phyloP scores from a whole-genome alignment of 345 rosid genomes.

The Carallia pectinifolia region DNA sequence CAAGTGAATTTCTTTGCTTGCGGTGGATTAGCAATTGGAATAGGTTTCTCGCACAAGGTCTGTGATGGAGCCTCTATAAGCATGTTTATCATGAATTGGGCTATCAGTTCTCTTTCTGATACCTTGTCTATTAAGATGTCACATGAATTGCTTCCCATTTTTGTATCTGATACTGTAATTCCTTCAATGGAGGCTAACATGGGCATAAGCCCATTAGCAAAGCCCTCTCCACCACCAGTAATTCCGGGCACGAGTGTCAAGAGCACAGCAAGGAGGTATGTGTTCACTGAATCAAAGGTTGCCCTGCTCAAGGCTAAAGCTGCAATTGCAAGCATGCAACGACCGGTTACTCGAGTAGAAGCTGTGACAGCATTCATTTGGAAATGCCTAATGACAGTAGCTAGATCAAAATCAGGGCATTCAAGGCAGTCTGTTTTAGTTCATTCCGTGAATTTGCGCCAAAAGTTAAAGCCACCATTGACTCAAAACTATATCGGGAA shows the following conservation, averaged over 20 bases:
- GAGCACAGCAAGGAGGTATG: not conserved
- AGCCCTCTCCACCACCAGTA: not conserved
- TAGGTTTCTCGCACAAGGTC: constrained; percentile 17
- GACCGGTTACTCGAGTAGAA: constrained; percentile 9
- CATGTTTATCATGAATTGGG: constrained; percentile 5
- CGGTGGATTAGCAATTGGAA: constrained; percentile 14
- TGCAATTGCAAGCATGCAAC: not conserved
- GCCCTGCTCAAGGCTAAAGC: constrained; percentile 6
- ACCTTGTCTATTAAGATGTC: not conserved
- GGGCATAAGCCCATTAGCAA: no score
- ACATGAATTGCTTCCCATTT: not conserved
- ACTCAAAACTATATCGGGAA: not conserved
- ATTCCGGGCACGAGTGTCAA: not conserved
- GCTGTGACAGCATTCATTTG: constrained; percentile 9
- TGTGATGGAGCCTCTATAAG: constrained; percentile 9
- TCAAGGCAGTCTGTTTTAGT: constrained; percentile 18
- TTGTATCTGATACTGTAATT: constrained; percentile 4
- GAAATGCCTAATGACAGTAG: constrained; percentile 9
- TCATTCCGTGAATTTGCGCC: constrained; percentile 26
- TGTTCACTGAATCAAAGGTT: not conserved
- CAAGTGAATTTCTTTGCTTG: constrained; percentile 8
- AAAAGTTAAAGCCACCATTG: constrained; percentile 6
- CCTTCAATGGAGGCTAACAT: not conserved
- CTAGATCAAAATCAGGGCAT: constrained; percentile 9
- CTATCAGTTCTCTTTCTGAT: not conserved